Evolutionary conservation across 257 asterid species (phyloP), one percentile per base, ranked within the genome.

Genomic region (Scutellaria galericulata): DNA sequence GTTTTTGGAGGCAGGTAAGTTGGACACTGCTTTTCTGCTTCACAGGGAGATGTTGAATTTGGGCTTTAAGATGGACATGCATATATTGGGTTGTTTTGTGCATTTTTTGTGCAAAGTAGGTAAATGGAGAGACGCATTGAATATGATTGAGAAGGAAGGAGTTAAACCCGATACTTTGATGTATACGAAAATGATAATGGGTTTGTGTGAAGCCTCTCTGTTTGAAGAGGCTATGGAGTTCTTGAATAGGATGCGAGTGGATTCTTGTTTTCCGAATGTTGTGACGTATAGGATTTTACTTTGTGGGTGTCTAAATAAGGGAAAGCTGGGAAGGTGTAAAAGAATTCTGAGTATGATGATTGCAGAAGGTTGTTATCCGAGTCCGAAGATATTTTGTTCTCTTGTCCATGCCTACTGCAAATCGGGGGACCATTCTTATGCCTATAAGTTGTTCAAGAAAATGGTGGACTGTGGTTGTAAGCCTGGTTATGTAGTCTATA

Each of bases 161-260:
- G 82, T 79, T 79, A 87, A 79, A 71, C 89, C 97, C 0, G 93
- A 94, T 84, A 88, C 97, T 15, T 68, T 86, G 59, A 74, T 89
- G 7, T 94, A 91, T 76, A 94, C 99, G 4, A 77, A 78, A 64
- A 91, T 94, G 99, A 94, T 94, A 56, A 79, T 72, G 61, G 99
- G 99, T 61, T 84, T 94, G 77, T 94, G 97, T 20, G 97, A 94
- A 84, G 97, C 90, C 64, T 94, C 96, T 9, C 79, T 85, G 77
- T 94, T 94, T 75, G 97, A 86, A 73, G 99, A 91, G 85, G 97
- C 97, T 67, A 91, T 94, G 99, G 90, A 91, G 61, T 84, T 91
- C 76, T 83, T 94, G 86, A 77, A 78, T 76, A 72, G 86, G 75
- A 91, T 94, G 99, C 83, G 97, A 50, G 77, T 86, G 11, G 61